A percentile compares a stretch with the other conserved stretches of the same genome.
These are phyloP conservation scores for Wilcoxina mikolae DNA, from an alignment of 495 filamentous ascomycete species.

Conservation along the genomic window DNA sequence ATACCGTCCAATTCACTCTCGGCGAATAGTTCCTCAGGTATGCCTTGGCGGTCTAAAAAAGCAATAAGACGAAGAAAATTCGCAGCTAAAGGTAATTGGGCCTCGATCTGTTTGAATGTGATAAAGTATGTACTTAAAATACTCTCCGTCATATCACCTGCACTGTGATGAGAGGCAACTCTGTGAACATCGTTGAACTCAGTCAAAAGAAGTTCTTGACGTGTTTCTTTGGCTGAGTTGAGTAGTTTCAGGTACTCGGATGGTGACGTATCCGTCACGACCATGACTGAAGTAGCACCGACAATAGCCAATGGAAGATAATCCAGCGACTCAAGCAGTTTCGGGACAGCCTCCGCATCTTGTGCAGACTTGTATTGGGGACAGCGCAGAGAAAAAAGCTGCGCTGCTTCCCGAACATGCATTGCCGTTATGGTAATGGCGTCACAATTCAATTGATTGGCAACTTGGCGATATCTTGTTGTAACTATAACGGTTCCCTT, in stretches of 20 bases:
- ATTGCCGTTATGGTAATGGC: neutral
- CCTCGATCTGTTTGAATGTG: constrained; percentile 35
- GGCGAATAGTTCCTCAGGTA: constrained; percentile 18
- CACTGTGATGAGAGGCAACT: neutral
- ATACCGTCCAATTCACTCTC: neutral
- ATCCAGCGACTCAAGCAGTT: constrained; percentile 5
- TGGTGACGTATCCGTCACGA: neutral
- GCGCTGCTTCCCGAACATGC: neutral
- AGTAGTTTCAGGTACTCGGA: neutral
- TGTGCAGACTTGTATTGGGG: neutral
- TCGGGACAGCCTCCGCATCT: constrained; percentile 10
- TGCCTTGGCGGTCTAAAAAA: constrained; percentile 28
- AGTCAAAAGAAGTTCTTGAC: constrained; percentile 9
- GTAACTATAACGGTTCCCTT: constrained; percentile 14
- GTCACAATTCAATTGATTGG: constrained; percentile 5
- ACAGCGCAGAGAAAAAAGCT: neutral
- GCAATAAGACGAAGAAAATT: constrained; percentile 27
- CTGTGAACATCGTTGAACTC: constrained; percentile 18
- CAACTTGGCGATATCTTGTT: constrained; percentile 4
- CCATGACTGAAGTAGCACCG: constrained; percentile 10
- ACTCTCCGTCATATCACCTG: constrained; percentile 20
- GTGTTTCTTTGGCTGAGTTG: neutral
- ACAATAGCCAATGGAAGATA: constrained; percentile 15
- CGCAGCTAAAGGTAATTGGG: constrained; percentile 14
- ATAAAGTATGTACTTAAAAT: constrained; percentile 35